phyloP scores from a whole-genome alignment of 78 protist species.

The Abeoforma whisleri region DNA sequence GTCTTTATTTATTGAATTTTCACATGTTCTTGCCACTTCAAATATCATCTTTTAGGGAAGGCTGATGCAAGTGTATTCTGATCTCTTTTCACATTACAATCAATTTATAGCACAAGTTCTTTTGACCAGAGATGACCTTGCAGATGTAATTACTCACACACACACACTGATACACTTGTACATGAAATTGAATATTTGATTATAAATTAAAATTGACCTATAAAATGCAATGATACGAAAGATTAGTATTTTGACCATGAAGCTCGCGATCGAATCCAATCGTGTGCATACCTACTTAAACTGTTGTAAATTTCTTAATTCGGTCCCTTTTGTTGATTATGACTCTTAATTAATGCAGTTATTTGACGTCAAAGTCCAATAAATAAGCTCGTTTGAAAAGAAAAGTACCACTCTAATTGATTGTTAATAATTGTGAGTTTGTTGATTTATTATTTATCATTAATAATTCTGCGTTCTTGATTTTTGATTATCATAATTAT shows the following conservation, averaged over 20 bases:
- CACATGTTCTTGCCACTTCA: not conserved
- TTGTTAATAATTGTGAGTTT: constrained; percentile 1
- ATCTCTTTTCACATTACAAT: constrained; percentile 4
- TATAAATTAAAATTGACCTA: too few species aligned
- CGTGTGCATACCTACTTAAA: too few species aligned
- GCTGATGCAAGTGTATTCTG: constrained; percentile 45
- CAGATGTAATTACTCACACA: not conserved
- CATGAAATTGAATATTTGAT: not conserved
- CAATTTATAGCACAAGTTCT: constrained; percentile 47
- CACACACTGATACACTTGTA: not conserved
- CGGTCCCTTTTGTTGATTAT: not conserved
- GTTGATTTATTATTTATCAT: too few species aligned
- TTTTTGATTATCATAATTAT: too few species aligned
- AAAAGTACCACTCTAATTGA: too few species aligned
- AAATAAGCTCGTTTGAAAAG: too few species aligned
- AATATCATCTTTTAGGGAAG: constrained; percentile 27
- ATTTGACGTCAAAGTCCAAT: too few species aligned
- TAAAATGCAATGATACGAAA: too few species aligned
- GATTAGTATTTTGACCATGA: too few species aligned
- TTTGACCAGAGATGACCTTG: constrained; percentile 34
- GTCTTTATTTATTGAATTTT: not conserved
- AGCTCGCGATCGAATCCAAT: too few species aligned
- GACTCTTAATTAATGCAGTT: not conserved
- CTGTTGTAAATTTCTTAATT: too few species aligned
- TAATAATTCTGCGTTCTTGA: too few species aligned